Conservation (phyloP, 1,284 basidiomycete genomes). For the Ganoderma boninense region DNA sequence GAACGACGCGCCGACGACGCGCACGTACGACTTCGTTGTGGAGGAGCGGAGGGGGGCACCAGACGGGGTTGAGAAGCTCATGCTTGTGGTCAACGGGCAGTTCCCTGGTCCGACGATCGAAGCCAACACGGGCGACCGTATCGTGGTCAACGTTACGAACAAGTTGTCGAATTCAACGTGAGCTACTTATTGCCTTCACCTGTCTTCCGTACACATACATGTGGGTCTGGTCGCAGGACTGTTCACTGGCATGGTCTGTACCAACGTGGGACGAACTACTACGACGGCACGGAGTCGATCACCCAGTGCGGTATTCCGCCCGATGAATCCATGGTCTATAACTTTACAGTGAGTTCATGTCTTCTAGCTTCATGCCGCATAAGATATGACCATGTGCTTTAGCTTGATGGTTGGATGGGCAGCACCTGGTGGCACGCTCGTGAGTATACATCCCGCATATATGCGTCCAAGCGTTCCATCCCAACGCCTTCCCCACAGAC, state of each 20-base stretch:
- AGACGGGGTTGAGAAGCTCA: conserved; percentile 47
- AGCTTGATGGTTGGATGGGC: conserved; percentile 32
- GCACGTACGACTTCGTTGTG: conserved; percentile 47
- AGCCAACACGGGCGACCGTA: conserved; percentile 53
- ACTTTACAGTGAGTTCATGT: conserved; percentile 38
- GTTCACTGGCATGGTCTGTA: conserved; percentile 56
- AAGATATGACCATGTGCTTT: background rate
- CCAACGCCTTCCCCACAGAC: conserved; percentile 32
- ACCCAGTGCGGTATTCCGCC: conserved; percentile 61
- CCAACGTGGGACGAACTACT: conserved; percentile 48
- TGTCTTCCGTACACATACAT: background rate
- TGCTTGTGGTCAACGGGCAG: conserved; percentile 57
- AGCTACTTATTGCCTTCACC: conserved; percentile 10
- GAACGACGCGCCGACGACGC: conserved; percentile 41
- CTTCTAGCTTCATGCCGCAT: background rate
- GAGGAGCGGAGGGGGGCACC: conserved; percentile 43
- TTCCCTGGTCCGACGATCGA: conserved; percentile 59
- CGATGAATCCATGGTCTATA: conserved; percentile 55
- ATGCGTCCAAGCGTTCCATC: background rate
- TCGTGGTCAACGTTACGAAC: conserved; percentile 53
- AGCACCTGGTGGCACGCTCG: conserved; percentile 38
- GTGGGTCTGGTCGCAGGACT: conserved; percentile 31
- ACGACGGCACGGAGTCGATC: conserved; percentile 55
- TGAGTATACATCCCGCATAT: conserved; percentile 14
- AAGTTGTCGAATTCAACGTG: conserved; percentile 44